phyloP scores from a whole-genome alignment of 257 asterid species.

The Ballota nigra region DNA sequence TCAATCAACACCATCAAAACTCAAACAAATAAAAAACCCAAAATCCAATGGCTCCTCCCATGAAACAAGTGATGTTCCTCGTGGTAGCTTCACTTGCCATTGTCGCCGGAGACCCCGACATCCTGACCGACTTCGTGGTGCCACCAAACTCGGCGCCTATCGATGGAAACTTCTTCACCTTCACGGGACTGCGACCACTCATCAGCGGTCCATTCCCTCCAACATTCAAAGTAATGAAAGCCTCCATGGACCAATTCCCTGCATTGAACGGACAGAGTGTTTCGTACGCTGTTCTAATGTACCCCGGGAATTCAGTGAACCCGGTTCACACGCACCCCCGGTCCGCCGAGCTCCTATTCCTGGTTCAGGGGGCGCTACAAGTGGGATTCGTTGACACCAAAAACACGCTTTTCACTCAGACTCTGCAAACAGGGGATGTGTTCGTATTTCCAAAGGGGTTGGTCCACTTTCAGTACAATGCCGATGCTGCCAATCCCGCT shows the following conservation, averaged over 20 bases:
- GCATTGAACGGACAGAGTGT: slow-evolving; percentile 50
- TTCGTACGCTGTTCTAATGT: slow-evolving; percentile 48
- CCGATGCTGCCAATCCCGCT: slow-evolving; percentile 36
- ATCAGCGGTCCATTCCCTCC: slow-evolving; percentile 34
- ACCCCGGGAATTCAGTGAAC: slow-evolving; percentile 46
- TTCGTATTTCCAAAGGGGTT: slow-evolving; percentile 54
- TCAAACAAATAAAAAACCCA: not conserved
- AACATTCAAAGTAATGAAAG: slow-evolving; percentile 39
- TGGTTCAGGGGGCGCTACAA: slow-evolving; percentile 38
- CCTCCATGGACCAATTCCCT: slow-evolving; percentile 42
- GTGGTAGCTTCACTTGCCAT: slow-evolving; percentile 5
- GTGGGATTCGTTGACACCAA: slow-evolving; percentile 58
- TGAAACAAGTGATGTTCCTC: not conserved
- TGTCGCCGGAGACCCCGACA: slow-evolving; percentile 50
- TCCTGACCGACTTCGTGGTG: slow-evolving; percentile 43
- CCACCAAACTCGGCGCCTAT: slow-evolving; percentile 25
- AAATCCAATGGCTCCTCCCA: slow-evolving; percentile 19
- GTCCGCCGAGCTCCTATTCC: slow-evolving; percentile 51
- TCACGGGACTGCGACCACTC: slow-evolving; percentile 44
- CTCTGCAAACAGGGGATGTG: slow-evolving; percentile 40
- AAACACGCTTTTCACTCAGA: slow-evolving; percentile 43
- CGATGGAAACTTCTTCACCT: slow-evolving; percentile 45
- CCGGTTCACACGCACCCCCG: slow-evolving; percentile 66
- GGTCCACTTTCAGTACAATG: slow-evolving; percentile 54
- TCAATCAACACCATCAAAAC: not conserved